Evolutionary conservation across 345 rosid genomes (phyloP).

Genomic region (Brassica nigra): DNA sequence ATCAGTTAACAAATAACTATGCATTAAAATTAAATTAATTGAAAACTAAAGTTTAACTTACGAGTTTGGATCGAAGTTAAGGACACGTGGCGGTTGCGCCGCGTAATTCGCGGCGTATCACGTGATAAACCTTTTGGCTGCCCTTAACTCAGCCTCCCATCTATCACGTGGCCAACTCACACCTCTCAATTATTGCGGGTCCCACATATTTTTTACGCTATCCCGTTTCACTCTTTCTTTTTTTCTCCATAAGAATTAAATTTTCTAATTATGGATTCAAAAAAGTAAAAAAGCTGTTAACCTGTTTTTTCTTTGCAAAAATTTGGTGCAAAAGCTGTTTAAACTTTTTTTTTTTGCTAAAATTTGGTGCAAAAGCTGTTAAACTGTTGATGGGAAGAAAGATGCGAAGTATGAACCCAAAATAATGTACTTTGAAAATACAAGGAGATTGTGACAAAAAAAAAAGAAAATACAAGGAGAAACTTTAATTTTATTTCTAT

Average conservation of each 20-base stretch:
- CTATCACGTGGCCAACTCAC: slow-evolving; percentile 47
- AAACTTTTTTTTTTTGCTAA: too few species aligned
- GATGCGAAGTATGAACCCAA: not conserved
- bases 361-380: too few species aligned
- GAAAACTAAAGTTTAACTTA: not conserved
- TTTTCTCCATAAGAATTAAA: not conserved
- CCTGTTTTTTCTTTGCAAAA: not conserved
- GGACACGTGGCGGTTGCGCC: slow-evolving; percentile 42
- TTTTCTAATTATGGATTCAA: slow-evolving; percentile 2
- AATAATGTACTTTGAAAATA: not conserved
- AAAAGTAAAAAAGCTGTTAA: not conserved
- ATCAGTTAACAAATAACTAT: slow-evolving; percentile 44
- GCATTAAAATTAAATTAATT: slow-evolving; percentile 12
- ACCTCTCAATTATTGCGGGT: slow-evolving; percentile 37
- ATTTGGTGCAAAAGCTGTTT: too few species aligned
- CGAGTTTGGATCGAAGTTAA: not conserved
- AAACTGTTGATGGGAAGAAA: not conserved
- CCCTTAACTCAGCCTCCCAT: slow-evolving; percentile 38
- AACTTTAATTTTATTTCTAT: too few species aligned
- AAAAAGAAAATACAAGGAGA: too few species aligned
- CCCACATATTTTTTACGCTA: slow-evolving; percentile 35
- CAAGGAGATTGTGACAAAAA: not conserved
- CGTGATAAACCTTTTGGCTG: slow-evolving; percentile 39
- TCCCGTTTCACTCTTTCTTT: slow-evolving; percentile 26
- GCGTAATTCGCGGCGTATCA: slow-evolving; percentile 37